A percentile compares a stretch with the other conserved stretches of the same genome.
Evolutionary conservation across 164 flowering plant species (phyloP).

Genomic region (Euptelea pleiosperma): DNA sequence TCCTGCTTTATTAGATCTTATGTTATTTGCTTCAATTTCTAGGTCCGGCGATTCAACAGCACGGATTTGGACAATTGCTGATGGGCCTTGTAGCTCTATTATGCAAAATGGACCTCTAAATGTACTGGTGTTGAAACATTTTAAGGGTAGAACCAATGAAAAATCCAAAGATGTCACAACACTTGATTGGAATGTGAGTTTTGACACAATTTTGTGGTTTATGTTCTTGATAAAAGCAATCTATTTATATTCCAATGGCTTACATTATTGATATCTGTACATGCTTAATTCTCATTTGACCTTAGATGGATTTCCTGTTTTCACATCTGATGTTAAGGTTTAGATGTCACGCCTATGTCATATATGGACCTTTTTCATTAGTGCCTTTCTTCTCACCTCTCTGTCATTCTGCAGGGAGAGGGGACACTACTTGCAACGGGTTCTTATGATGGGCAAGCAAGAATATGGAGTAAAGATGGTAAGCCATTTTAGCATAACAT

Average conservation of each 20-base stretch:
- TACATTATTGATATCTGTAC: no score
- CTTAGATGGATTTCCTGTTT: no score
- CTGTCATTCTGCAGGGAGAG: conserved; percentile 54
- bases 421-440: conserved; percentile 99
- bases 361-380: not conserved
- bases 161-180: conserved; percentile 95
- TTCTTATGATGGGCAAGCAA: conserved; percentile 97
- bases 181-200: conserved; percentile 98
- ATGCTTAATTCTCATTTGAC: no score
- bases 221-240: not conserved
- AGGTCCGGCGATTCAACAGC: conserved; percentile 99
- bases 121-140: conserved; percentile 79
- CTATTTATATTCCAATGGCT: no score
- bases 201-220: not conserved
- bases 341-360: not conserved
- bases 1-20: not conserved
- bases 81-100: conserved; percentile 50
- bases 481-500: conserved; percentile 11
- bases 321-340: not conserved
- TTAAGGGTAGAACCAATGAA: conserved; percentile 79
- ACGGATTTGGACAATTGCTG: conserved; percentile 83
- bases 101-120: conserved; percentile 47
- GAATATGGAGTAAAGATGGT: conserved; percentile 95
- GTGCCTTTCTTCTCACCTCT: not conserved
- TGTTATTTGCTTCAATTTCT: conserved; percentile 11